These are phyloP conservation scores for Coprinopsis sp. DNA, from an alignment of 768 basidiomycete genomes.

Conservation along the genomic window DNA sequence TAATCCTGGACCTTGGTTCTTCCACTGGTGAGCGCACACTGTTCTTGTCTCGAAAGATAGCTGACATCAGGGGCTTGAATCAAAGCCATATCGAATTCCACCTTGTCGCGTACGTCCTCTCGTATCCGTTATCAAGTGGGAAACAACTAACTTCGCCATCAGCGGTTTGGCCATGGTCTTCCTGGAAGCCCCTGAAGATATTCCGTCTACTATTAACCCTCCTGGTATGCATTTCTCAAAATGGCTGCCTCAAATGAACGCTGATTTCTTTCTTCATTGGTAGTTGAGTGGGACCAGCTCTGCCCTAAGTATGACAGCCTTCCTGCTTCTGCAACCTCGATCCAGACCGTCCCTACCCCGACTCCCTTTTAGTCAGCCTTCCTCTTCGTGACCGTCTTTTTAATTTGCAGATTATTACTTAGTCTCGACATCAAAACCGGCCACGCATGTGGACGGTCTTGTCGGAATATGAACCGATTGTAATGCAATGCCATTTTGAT, in stretches of 20 bases:
- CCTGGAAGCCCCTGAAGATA: constrained; percentile 23
- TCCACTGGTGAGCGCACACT: constrained; percentile 31
- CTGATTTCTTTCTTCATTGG: not conserved
- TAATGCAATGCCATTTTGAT: no score
- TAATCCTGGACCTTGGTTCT: constrained; percentile 61
- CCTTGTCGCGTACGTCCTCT: not conserved
- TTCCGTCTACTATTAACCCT: constrained; percentile 5
- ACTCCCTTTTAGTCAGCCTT: no score
- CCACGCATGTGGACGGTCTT: no score
- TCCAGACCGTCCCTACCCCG: constrained; percentile 1
- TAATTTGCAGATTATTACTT: no score
- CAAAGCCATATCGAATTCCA: constrained; percentile 12
- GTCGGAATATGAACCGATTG: no score
- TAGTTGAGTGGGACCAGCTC: constrained; percentile 22
- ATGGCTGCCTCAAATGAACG: no score
- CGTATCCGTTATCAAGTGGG: not conserved
- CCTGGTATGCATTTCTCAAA: constrained; percentile 13
- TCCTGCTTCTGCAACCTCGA: constrained; percentile 1
- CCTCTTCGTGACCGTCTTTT: no score
- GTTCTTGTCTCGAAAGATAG: not conserved
- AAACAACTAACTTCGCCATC: not conserved
- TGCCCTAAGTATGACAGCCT: constrained; percentile 19
- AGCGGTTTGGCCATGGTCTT: constrained; percentile 33
- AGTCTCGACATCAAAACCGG: no score
- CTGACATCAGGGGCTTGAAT: no score